A percentile compares a stretch with the other conserved stretches of the same genome.
Evolutionary conservation across 2,329 filamentous ascomycete species (phyloP).

Genomic region (Catunica adiposa): DNA sequence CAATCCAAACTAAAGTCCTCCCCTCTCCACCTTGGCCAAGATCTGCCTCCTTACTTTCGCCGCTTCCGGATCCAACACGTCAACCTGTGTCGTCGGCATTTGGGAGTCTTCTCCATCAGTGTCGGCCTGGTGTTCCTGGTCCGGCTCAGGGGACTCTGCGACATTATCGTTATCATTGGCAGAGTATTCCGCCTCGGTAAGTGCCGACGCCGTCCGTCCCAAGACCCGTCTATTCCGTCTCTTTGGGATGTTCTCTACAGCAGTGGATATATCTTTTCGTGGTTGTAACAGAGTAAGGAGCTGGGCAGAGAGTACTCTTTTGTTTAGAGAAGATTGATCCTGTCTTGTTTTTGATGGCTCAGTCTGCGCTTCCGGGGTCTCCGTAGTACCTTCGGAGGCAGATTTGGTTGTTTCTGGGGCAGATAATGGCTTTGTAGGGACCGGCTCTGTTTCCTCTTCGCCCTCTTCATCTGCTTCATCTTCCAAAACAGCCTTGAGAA

Average conservation of each 20-base stretch:
- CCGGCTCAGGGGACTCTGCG: not conserved
- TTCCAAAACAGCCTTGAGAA: conserved; percentile 8
- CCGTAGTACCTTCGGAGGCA: too few relatives aligned
- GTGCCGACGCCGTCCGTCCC: not conserved
- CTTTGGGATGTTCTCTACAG: not conserved
- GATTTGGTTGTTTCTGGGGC: not conserved
- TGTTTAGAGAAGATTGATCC: conserved; percentile 14
- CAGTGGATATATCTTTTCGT: not conserved
- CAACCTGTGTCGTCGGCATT: conserved; percentile 34
- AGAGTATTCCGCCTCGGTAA: not conserved
- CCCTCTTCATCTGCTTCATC: conserved; percentile 6
- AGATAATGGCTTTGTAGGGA: not conserved
- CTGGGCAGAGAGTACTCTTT: conserved; percentile 22
- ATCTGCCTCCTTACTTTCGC: conserved; percentile 27
- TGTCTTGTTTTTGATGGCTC: not conserved
- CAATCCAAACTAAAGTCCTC: too few relatives aligned
- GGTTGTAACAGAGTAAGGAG: conserved; percentile 3
- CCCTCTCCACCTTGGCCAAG: conserved; percentile 26
- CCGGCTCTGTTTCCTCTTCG: not conserved
- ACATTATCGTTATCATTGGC: not conserved
- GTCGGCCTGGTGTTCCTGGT: too few relatives aligned
- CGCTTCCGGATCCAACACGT: conserved; percentile 36
- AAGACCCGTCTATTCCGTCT: not conserved
- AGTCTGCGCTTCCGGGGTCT: too few relatives aligned
- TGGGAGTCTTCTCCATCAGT: conserved; percentile 17